Percentiles rank a stretch among this genome's conserved stretches.
These are phyloP conservation scores for Guyanaporus albipodus DNA, from an alignment of 768 basidiomycete genomes.

Conservation along the genomic window DNA sequence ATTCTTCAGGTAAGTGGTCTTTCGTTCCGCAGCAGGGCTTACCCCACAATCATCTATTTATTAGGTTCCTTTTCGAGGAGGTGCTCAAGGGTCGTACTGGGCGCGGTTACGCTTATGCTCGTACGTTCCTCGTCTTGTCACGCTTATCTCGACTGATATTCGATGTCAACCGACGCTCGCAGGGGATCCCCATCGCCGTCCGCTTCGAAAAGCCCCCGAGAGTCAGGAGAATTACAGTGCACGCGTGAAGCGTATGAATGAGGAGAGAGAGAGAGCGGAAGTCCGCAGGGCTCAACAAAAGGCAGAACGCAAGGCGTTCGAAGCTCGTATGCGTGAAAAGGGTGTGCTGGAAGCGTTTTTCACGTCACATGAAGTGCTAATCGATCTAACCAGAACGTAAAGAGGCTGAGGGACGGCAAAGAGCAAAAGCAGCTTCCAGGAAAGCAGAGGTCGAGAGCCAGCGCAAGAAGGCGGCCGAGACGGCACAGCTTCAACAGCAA, in stretches of 20 bases:
- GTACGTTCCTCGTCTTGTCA: constrained; percentile 26
- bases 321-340: constrained; percentile 45
- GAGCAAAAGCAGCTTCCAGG: constrained; percentile 49
- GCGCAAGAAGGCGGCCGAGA: constrained; percentile 45
- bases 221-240: constrained; percentile 49
- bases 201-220: constrained; percentile 32
- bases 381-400: constrained; percentile 36
- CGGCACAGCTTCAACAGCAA: constrained; percentile 43
- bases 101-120: constrained; percentile 21
- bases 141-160: constrained; percentile 7
- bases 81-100: constrained; percentile 37
- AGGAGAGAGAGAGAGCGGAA: constrained; percentile 54
- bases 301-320: constrained; percentile 43
- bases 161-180: constrained; percentile 2
- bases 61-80: constrained; percentile 49
- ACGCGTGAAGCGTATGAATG: constrained; percentile 45
- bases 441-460: constrained; percentile 50
- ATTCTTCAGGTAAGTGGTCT: constrained; percentile 43
- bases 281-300: constrained; percentile 45
- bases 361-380: constrained; percentile 11
- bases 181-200: constrained; percentile 21
- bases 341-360: constrained; percentile 33
- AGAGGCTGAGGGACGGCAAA: constrained; percentile 56
- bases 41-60: background rate
- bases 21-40: background rate